Base-by-base conservation (phyloP, 441 rosid species). In the Euphorbia schlechtendalii region DNA sequence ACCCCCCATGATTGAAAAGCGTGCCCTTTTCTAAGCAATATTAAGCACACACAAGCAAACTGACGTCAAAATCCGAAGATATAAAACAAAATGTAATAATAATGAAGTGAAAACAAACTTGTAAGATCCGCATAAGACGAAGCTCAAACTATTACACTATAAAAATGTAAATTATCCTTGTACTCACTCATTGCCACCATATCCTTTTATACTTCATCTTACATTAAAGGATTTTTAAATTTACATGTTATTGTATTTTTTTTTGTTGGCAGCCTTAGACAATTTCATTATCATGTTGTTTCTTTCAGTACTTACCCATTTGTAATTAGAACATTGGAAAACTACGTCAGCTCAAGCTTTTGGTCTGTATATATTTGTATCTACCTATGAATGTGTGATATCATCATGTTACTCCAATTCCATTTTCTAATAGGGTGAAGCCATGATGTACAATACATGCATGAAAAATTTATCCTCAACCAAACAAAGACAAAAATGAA, bases 1-100 rank as follows among this genome's bases (percentile, higher is more conserved):
- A 63, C 90, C 89, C 40, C 99, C 99, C 96, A 94, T 87, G 77
- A 89, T 87, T 0, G 99, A 94, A 76, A 91, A 91, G 63, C 94
- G 82, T 17, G 96, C 98, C 80, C 98, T 83, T 73, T 75, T 80
- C 97, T 94, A 80, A 49, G 72, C 43, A 73, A 54, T 61, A 27
- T 20, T 57, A 68, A 66, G 32, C 49, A 64, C 36, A 51, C 25
- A 48, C 15, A n/a, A 43, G 2, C 18, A 40, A 65, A 52, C 20
- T 10, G 20, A 56, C 17, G 41, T 38, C 43, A 76, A 55, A 67
- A 60, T 21, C 51, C 45, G 38, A 40, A 28, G 11, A 48, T 13
- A 25, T 27, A 27, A 64, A 70, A 8, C 0, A 46, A 21, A 60
- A 30, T 22, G n/a, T 63, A 62, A 45, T 30, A 28, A 12, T 5